Evolutionary conservation across 179 eudicot species (phyloP), one percentile per base, ranked within the genome.

Genomic region (Silene noctiflora): DNA sequence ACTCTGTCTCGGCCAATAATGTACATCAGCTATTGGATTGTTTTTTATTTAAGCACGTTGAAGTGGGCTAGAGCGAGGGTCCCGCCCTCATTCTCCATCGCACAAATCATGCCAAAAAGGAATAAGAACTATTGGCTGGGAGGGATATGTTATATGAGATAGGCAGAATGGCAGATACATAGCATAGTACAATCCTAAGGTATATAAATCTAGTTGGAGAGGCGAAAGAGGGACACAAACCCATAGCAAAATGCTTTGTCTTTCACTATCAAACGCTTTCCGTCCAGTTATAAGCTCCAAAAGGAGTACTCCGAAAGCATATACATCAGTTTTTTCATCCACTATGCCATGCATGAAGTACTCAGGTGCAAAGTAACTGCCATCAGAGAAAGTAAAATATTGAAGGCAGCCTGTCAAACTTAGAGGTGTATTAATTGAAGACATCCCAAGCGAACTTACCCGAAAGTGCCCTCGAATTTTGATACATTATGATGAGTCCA

Each of bases 251-350:
- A 95, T 88, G 85, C 95, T 95, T 63, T 89, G 89, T 67, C 80
- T 83, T 4, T 92, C 87, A 51, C 77, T 79, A 78, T 92, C 89
- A 39, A 95, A 83, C 24, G 99, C 99, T 80, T 85, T 78, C 42
- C 97, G 95, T 13, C 99, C 99, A 1, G 89, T 86, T 67, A 95
- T 86, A 31, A 93, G 90, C 74, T 95, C 98, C 86, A 93, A 86
- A 80, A 91, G 87, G 70, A 91, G 83, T 71, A 91, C 94, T 11
- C 96, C 96, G 29, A 83, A 91, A 75, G 94, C 75, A 76, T 79
- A 91, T 12, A 91, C 94, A 62, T 91, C 94, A 29, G 87, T 91
- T 80, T 89, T 91, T 86, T 91, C 96, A 69, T 91, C 90, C 62
- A 91, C 96, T 77, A 91, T 85, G 31, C 94, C 96, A 27, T 91